Base-by-base conservation (phyloP, 768 basidiomycete species). In the Tylopilus felleus region DNA sequence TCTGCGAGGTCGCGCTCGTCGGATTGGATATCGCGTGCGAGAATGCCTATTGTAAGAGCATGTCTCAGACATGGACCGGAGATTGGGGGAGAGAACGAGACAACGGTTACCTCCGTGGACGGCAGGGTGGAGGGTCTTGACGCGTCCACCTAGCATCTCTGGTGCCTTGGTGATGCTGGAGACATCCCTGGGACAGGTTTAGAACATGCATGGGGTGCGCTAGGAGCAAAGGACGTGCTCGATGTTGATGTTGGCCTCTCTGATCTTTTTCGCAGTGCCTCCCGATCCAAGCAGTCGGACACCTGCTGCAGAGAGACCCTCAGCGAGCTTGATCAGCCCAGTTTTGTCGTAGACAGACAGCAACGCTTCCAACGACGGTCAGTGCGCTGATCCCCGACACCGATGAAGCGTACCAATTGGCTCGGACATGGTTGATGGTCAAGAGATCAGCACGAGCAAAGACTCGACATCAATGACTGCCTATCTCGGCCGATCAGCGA, bases 311-410 rank as follows among this genome's bases (percentile, higher is more conserved):
- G 82, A 78, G 54, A 98, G 84, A n/a, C 86, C 90, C 60, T 83
- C 80, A 22, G 97, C 97, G 44, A 99, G 81, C 50, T 94, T 88
- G 53, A 98, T 71, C 45, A 99, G 82, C 65, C 85, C 83, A 47
- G 88, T 81, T 75, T 99, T 99, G 77, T 98, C 96, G 68, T 97
- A 98, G 51, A 98, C 97, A 28, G 94, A 97, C 48, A 99, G 75
- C 51, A 99, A 75, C 21, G 95, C 96, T 93, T 54, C 56, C 52
- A 25, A 52, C 49, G 4, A 60, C 44, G 21, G 46, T 62, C 45
- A 60, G 50, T 9, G 27, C 0, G 8, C 9, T 21, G 19, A 27
- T 49, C 48, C 12, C 49, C n/a, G 47, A 45, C 29, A 21, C 16
- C 6, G 5, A 4, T 8, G 49, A 52, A 29, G 29, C 66, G 25